phyloP scores from a whole-genome alignment of 345 rosid genomes.

The Aethionema arabicum region DNA sequence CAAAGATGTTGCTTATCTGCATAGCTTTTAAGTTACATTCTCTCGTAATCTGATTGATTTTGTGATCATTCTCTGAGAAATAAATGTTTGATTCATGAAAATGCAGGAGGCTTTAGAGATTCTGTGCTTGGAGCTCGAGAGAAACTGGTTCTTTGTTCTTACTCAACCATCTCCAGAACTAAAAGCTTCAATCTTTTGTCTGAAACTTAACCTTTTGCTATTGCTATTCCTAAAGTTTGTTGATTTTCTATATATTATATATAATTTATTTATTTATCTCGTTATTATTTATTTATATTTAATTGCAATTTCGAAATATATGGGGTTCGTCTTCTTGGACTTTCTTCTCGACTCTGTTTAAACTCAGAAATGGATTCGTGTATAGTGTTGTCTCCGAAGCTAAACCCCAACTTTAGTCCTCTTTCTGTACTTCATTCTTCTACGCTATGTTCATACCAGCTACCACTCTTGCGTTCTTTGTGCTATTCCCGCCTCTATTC shows the following conservation, averaged over 20 bases:
- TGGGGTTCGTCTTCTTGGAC: conserved; percentile 3
- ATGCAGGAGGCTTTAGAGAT: conserved; percentile 7
- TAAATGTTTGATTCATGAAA: background rate
- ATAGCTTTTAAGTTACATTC: background rate
- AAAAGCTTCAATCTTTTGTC: background rate
- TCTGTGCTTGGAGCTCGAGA: background rate
- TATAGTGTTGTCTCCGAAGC: conserved; percentile 31
- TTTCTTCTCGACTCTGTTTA: conserved; percentile 21
- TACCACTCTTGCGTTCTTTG: conserved; percentile 30
- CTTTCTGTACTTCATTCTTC: conserved; percentile 25
- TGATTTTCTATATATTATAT: background rate
- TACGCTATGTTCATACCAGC: conserved; percentile 27
- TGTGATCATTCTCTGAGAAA: background rate
- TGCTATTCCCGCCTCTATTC: conserved; percentile 32
- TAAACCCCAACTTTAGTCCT: conserved; percentile 26
- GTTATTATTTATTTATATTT: no score
- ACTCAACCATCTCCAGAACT: background rate
- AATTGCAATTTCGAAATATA: background rate
- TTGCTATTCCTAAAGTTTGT: no score
- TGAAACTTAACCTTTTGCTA: background rate
- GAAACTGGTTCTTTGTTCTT: background rate
- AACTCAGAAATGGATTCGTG: conserved; percentile 37
- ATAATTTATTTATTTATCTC: background rate
- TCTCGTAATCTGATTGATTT: background rate
- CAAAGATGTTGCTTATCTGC: background rate